These are phyloP conservation scores for Xylaria grammica DNA, from an alignment of 495 filamentous ascomycete genomes.

Conservation along the genomic window DNA sequence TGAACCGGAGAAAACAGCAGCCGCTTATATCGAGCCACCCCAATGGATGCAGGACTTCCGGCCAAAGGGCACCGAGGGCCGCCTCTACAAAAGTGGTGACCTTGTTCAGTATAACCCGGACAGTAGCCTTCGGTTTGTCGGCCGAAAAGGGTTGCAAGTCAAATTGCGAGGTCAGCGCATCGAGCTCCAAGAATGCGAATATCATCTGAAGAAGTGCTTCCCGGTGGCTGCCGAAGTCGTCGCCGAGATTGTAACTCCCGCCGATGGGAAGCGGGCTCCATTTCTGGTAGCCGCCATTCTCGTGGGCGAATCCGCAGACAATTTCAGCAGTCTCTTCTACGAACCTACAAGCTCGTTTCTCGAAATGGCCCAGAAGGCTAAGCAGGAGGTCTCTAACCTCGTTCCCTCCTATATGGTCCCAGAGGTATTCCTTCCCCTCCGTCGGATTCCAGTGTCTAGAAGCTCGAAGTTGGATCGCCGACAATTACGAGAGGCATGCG, in stretches of 20 bases:
- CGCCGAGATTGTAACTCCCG: neutral
- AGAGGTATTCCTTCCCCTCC: conserved; percentile 42
- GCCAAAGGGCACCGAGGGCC: neutral
- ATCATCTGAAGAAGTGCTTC: conserved; percentile 22
- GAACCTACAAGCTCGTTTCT: neutral
- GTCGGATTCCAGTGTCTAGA: neutral
- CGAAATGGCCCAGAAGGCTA: neutral
- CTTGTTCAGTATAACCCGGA: conserved; percentile 37
- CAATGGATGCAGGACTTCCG: conserved; percentile 38
- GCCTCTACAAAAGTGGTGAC: conserved; percentile 50
- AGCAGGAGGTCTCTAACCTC: neutral
- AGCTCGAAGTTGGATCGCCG: neutral
- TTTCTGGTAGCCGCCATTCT: neutral
- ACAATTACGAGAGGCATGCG: conserved; percentile 26
- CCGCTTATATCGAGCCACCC: conserved; percentile 53
- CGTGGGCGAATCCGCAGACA: neutral
- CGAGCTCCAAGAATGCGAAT: conserved; percentile 51
- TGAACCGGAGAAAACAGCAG: conserved; percentile 56
- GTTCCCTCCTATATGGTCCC: conserved; percentile 57
- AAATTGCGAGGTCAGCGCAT: conserved; percentile 52
- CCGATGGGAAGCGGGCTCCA: neutral
- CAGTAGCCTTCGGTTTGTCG: conserved; percentile 47
- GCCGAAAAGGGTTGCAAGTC: conserved; percentile 49
- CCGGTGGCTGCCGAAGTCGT: neutral
- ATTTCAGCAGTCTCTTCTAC: neutral